These are phyloP conservation scores for Coix lacrymajobi DNA, from an alignment of 176 grass and related monocot genomes.

Conservation along the genomic window DNA sequence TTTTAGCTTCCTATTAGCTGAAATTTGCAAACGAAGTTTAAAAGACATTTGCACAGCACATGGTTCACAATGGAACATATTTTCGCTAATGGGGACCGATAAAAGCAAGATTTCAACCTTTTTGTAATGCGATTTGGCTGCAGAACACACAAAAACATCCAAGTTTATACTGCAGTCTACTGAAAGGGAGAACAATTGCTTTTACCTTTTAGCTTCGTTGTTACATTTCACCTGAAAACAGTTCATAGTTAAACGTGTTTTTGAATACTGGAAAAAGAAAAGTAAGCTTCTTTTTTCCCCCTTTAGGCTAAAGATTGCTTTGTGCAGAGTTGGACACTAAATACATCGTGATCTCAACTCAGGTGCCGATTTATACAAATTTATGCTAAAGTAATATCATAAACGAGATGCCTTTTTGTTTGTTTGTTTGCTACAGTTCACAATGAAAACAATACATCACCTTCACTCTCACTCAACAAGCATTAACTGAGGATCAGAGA, in stretches of 20 bases:
- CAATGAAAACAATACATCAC: too few relatives aligned
- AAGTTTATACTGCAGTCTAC: background rate
- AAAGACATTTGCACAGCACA: background rate
- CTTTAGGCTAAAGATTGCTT: background rate
- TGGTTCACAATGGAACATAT: background rate
- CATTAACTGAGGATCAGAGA: background rate
- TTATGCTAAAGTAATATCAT: background rate
- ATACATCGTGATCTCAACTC: background rate
- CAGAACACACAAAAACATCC: background rate
- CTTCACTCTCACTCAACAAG: background rate
- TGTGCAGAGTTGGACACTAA: background rate
- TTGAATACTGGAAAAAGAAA: background rate
- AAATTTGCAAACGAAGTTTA: background rate
- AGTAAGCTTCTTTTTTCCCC: background rate
- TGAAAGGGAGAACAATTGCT: background rate
- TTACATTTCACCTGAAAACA: background rate
- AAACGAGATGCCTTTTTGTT: background rate
- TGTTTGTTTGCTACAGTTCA: too few relatives aligned
- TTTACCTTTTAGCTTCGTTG: background rate
- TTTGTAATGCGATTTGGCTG: conserved; percentile 23
- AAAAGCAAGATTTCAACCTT: background rate
- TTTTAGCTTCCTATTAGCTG: background rate
- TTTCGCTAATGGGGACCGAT: background rate
- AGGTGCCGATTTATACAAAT: background rate
- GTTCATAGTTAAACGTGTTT: background rate